Evolutionary conservation across 2,329 filamentous ascomycete genomes (phyloP), one percentile per base, ranked within the genome.

Genomic region (Aspergillus tanneri): DNA sequence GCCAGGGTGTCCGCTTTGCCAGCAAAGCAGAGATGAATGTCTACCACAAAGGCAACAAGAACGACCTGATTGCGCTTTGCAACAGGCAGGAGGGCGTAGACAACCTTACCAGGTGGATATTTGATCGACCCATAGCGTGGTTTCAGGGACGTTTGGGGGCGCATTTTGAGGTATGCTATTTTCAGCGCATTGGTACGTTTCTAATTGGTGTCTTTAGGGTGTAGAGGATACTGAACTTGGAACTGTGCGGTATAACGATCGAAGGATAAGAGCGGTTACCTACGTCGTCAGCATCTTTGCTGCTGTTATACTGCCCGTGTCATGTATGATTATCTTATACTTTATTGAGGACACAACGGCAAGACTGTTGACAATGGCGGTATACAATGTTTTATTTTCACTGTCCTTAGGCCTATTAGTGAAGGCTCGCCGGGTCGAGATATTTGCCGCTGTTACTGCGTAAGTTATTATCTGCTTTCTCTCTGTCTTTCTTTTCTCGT

Each of bases 371-470:
- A 40, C 46, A 12, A 44, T 52, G 12, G n/a, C 52, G 11, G 19
- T 54, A 4, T 54, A 52, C 24, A 54, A 54, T 23, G 14, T 54
- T 12, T 18, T 30, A 2, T 54, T 54, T 38, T 46, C 49, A 3
- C 35, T 54, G 10, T 32, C 44, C 12, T 23, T 54, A 2, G 49
- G 46, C 3, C 21, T 52, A 4, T 19, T 54, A 23, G 43, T 47
- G 2, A 49, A 45, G 43, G 49, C 52, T 10, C 49, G 43, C 6
- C 46, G 52, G 9, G 46, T 46, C 4, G 52, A 54, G 3, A 45
- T 54, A 10, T 54, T 52, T 40, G 46, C 49, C 9, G 43, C 46
- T 12, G 47, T 49, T 12, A 45, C 41, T 8, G 52, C 52, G 52
- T 54, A 21, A 43, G 52, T 47, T n/a, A n/a, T n/a, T n/a, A n/a